Conservation (phyloP, 2,329 filamentous ascomycete species). For the Pseudonectria buxi region DNA sequence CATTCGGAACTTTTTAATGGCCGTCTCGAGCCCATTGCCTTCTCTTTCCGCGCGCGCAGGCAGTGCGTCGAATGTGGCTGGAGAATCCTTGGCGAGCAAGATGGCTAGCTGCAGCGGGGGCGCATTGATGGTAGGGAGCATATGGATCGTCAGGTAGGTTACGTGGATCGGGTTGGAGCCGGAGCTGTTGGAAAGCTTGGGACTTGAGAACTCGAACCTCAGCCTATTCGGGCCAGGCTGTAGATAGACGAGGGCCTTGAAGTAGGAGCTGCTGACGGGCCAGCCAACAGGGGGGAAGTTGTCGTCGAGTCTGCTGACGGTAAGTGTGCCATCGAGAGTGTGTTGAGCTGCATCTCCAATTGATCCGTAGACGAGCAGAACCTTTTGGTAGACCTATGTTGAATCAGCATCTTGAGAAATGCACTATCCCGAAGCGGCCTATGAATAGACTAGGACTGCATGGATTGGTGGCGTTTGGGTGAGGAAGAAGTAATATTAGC, state of each 20-base stretch:
- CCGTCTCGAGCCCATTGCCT: slow-evolving; percentile 73
- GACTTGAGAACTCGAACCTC: slow-evolving; percentile 80
- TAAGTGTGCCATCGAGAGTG: slow-evolving; percentile 70
- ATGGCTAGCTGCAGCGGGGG: slow-evolving; percentile 89
- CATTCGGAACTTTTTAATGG: slow-evolving; percentile 88
- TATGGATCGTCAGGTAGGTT: slow-evolving; percentile 76
- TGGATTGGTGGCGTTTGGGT: slow-evolving; percentile 3
- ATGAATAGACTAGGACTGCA: no score
- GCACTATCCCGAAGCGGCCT: no score
- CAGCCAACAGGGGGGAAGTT: slow-evolving; percentile 75
- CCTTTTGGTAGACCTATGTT: slow-evolving; percentile 78
- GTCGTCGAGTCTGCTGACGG: slow-evolving; percentile 76
- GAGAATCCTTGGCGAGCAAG: slow-evolving; percentile 80
- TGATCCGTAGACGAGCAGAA: slow-evolving; percentile 73
- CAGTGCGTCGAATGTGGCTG: slow-evolving; percentile 74
- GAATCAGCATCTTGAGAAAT: slow-evolving; percentile 18
- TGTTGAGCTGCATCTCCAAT: slow-evolving; percentile 66
- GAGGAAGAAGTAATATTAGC: slow-evolving; percentile 11
- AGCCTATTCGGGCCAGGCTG: slow-evolving; percentile 83
- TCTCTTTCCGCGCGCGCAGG: slow-evolving; percentile 70
- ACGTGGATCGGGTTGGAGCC: slow-evolving; percentile 66
- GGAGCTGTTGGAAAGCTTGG: slow-evolving; percentile 66
- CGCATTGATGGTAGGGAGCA: slow-evolving; percentile 68
- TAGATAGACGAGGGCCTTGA: slow-evolving; percentile 88
- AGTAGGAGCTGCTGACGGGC: slow-evolving; percentile 84